Conservation (phyloP, 768 basidiomycete genomes). For the Leccinum longicurvipes region DNA sequence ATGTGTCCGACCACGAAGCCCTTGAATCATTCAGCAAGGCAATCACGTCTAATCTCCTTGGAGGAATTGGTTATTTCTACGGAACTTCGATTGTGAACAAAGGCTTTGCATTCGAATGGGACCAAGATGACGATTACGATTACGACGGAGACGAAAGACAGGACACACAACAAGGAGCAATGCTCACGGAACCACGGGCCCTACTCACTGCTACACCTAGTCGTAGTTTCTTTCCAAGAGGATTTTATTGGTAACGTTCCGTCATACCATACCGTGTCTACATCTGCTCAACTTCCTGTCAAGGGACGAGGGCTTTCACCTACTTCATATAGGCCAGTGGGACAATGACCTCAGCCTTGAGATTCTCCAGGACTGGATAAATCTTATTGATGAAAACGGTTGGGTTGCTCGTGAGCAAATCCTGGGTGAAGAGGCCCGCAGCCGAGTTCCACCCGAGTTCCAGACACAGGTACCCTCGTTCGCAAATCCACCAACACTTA, state of each 20-base stretch:
- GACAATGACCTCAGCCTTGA: conserved; percentile 90
- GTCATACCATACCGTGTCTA: not conserved
- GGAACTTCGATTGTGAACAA: conserved; percentile 85
- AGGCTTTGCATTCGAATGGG: conserved; percentile 88
- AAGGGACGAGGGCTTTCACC: conserved; percentile 97
- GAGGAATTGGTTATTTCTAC: conserved; percentile 94
- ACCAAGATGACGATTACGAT: conserved; percentile 56
- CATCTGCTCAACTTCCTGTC: not conserved
- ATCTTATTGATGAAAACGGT: conserved; percentile 88
- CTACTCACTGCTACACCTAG: conserved; percentile 92
- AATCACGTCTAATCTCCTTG: conserved; percentile 87
- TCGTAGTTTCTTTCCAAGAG: conserved; percentile 94
- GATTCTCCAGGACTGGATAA: conserved; percentile 87
- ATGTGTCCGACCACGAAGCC: conserved; percentile 42
- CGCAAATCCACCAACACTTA: conserved; percentile 92
- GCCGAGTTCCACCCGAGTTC: conserved; percentile 90
- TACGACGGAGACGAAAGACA: conserved; percentile 38
- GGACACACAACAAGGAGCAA: conserved; percentile 49
- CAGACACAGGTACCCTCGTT: conserved; percentile 91
- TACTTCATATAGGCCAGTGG: conserved; percentile 88
- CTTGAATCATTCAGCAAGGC: conserved; percentile 78
- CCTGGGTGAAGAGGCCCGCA: conserved; percentile 92
- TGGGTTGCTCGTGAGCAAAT: conserved; percentile 98
- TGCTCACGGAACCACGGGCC: conserved; percentile 67
- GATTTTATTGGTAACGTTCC: conserved; percentile 87